Conservation (phyloP, 2,329 filamentous ascomycete species). For the Claviceps quebecensis region DNA sequence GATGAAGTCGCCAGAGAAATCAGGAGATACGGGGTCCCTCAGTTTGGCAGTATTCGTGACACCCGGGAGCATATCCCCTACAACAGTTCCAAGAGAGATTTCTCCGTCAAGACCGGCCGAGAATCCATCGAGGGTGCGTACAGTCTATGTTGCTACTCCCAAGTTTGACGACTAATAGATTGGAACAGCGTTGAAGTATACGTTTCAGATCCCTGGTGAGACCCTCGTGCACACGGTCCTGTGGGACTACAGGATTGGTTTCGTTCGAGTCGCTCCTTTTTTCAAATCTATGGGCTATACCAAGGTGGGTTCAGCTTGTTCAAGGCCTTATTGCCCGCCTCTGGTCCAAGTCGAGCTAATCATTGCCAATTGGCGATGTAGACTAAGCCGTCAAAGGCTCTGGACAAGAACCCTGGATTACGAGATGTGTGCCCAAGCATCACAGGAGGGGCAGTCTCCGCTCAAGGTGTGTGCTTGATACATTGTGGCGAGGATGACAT, state of each 20-base stretch:
- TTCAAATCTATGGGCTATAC: constrained; percentile 82
- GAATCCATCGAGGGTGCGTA: constrained; percentile 73
- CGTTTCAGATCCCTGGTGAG: constrained; percentile 56
- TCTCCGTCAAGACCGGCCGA: constrained; percentile 71
- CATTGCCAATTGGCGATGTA: constrained; percentile 26
- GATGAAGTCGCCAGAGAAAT: constrained; percentile 28
- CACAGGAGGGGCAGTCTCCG: constrained; percentile 77
- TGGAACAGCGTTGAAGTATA: constrained; percentile 63
- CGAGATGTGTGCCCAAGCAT: constrained; percentile 88
- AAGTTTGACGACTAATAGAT: neutral
- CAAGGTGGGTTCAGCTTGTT: constrained; percentile 45
- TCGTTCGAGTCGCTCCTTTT: constrained; percentile 86
- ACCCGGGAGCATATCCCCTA: constrained; percentile 75
- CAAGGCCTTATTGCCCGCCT: neutral
- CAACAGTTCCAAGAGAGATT: constrained; percentile 85
- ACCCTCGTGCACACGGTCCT: constrained; percentile 61
- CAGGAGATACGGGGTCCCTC: constrained; percentile 49
- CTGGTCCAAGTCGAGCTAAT: neutral
- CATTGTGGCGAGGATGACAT: neutral
- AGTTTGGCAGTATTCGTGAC: constrained; percentile 46
- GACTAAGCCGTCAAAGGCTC: constrained; percentile 80
- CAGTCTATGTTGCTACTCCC: neutral
- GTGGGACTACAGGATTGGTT: constrained; percentile 94
- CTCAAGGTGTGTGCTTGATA: constrained; percentile 54
- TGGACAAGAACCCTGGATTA: constrained; percentile 64